Base-by-base conservation (phyloP, 1,284 basidiomycete genomes). In the Hymenochaete sp. region DNA sequence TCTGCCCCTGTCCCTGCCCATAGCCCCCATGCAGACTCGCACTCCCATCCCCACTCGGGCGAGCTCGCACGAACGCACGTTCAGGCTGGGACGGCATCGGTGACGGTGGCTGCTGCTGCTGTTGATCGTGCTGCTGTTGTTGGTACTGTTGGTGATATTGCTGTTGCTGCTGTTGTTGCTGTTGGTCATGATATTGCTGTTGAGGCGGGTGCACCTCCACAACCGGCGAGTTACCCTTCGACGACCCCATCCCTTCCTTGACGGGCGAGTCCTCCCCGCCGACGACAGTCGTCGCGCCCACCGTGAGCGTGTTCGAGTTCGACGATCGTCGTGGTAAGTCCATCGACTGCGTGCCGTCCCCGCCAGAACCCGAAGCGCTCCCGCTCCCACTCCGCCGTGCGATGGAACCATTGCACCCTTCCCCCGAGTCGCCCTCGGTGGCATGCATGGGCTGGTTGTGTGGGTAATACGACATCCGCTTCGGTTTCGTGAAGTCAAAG, bases 391-490 rank as follows among this genome's bases (percentile, higher is more conserved):
- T n/a, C n/a, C n/a, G n/a, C n/a, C n/a, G n/a, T n/a, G n/a, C n/a
- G n/a, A n/a, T n/a, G n/a, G n/a, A n/a, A n/a, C n/a, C n/a, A n/a
- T n/a, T n/a, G n/a, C n/a, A n/a, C n/a, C n/a, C n/a, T n/a, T n/a
- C n/a, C n/a, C n/a, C n/a, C n/a, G n/a, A n/a, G n/a, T n/a, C n/a
- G n/a, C n/a, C n/a, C n/a, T n/a, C n/a, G n/a, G n/a, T n/a, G n/a
- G n/a, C n/a, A n/a, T n/a, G n/a, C 46, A 84, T 69, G 16, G 79
- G 75, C 56, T 85, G 78, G 57, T 83, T 85, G 56, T 84, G 79
- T 21, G 84, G 82, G 59, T 88, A 88, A 58, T 89, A 89, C 16
- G 84, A 82, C 59, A 70, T 70, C 44, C 84, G 77, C 51, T 71
- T 67, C 47, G 75, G 75, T 54, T 66, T 70, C 49, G 67, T 67